Percentiles rank a stretch among this genome's conserved stretches.
phyloP scores from a whole-genome alignment of 129 eudicot genomes.

The Saussurea involucrata region DNA sequence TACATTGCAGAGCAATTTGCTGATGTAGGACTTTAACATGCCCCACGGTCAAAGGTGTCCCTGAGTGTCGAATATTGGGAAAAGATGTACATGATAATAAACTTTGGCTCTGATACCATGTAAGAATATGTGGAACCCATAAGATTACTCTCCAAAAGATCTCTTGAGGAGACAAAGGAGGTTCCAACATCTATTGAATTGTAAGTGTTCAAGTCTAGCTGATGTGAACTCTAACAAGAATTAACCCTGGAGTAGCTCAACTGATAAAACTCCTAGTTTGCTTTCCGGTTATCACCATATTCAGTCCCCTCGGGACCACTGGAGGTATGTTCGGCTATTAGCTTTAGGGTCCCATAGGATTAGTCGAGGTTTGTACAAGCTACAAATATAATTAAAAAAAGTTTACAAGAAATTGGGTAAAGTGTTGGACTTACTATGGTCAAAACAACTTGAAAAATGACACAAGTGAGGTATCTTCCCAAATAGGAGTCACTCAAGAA shows the following conservation, averaged over 20 bases:
- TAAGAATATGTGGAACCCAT: neutral
- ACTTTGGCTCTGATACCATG: neutral
- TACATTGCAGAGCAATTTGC: neutral
- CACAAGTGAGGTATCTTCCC: conserved; percentile 81
- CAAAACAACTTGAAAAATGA: conserved; percentile 58
- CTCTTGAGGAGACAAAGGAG: neutral
- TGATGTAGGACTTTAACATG: neutral
- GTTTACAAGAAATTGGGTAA: neutral
- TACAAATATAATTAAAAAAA: neutral
- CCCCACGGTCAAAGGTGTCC: neutral
- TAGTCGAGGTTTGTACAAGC: neutral
- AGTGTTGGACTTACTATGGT: conserved; percentile 53
- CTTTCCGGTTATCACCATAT: neutral
- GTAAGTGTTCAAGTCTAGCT: neutral
- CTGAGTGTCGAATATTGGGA: no score
- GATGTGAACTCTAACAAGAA: neutral
- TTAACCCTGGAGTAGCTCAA: neutral
- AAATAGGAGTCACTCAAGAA: conserved; percentile 73
- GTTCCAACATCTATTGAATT: neutral
- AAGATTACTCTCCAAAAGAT: neutral
- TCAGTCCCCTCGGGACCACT: neutral
- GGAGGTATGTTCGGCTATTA: neutral
- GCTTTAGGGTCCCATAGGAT: neutral
- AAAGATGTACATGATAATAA: neutral
- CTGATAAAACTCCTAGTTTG: neutral